These are phyloP conservation scores for Acanthamoeba castellanii DNA, from an alignment of 208 protist genomes.

Conservation along the genomic window DNA sequence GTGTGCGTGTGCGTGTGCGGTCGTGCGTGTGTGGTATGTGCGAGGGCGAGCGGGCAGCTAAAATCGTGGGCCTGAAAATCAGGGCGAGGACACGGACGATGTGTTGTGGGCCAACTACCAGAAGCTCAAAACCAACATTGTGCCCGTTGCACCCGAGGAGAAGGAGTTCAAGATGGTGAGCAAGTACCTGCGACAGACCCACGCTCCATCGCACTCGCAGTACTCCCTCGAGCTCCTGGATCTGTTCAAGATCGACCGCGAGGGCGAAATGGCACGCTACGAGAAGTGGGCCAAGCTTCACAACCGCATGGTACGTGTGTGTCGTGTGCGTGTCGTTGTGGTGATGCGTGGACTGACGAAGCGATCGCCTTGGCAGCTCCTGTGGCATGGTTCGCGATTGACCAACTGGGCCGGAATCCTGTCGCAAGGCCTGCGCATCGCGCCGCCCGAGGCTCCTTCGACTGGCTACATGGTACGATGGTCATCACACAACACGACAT, in stretches of 20 bases:
- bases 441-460: conserved; percentile 82
- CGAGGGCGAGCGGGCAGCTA: too few species aligned
- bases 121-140: conserved; percentile 41
- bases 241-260: conserved; percentile 82
- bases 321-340: too few species aligned
- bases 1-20: too few species aligned
- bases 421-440: conserved; percentile 83
- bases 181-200: conserved; percentile 80
- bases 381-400: conserved; percentile 81
- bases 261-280: conserved; percentile 68
- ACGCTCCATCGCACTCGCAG: conserved; percentile 76
- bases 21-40: not conserved
- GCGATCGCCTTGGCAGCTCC: not conserved
- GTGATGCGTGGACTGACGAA: too few species aligned
- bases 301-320: not conserved
- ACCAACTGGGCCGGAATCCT: conserved; percentile 83
- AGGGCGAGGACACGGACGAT: conserved; percentile 3
- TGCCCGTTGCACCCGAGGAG: not conserved
- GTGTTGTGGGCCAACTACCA: conserved; percentile 3
- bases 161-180: conserved; percentile 24
- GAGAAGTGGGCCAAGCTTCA: not conserved
- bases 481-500: conserved; percentile 77
- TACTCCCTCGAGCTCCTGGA: conserved; percentile 78
- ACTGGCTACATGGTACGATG: conserved; percentile 85
- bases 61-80: too few species aligned